phyloP scores from a whole-genome alignment of 139 green algal species.

The Closterium sp. region DNA sequence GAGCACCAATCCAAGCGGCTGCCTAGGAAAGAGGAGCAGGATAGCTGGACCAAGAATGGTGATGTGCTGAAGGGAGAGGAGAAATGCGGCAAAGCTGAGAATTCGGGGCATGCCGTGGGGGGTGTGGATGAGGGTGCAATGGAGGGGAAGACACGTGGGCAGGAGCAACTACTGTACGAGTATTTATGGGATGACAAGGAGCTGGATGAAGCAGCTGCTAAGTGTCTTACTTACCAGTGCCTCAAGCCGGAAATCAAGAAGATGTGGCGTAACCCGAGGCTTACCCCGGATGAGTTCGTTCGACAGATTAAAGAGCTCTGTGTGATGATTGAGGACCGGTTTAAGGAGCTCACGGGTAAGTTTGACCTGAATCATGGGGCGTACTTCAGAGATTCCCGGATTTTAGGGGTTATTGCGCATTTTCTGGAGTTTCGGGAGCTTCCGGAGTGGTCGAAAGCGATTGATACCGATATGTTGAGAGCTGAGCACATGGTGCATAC shows the following conservation, averaged over 20 bases:
- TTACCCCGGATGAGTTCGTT: background rate
- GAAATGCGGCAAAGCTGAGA: background rate
- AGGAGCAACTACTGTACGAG: background rate
- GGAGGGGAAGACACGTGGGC: background rate
- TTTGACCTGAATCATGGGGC: background rate
- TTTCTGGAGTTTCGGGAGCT: background rate
- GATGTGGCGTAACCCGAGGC: conserved; percentile 4
- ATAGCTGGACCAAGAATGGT: too few relatives aligned
- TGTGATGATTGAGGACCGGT: conserved; percentile 5
- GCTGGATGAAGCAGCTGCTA: background rate
- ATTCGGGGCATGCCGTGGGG: background rate
- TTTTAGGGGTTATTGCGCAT: background rate
- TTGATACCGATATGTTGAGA: background rate
- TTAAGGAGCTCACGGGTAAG: background rate
- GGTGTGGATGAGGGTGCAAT: too few relatives aligned
- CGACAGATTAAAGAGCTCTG: background rate
- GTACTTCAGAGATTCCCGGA: background rate
- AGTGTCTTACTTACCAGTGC: background rate
- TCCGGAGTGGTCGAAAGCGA: background rate
- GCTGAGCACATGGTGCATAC: background rate
- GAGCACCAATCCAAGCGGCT: too few relatives aligned
- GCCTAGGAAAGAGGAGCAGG: background rate
- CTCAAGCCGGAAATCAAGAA: background rate
- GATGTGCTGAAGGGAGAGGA: background rate
- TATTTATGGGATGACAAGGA: conserved; percentile 12